Base-by-base conservation (phyloP, 441 rosid genomes). In the Pelargonium fulgidum region DNA sequence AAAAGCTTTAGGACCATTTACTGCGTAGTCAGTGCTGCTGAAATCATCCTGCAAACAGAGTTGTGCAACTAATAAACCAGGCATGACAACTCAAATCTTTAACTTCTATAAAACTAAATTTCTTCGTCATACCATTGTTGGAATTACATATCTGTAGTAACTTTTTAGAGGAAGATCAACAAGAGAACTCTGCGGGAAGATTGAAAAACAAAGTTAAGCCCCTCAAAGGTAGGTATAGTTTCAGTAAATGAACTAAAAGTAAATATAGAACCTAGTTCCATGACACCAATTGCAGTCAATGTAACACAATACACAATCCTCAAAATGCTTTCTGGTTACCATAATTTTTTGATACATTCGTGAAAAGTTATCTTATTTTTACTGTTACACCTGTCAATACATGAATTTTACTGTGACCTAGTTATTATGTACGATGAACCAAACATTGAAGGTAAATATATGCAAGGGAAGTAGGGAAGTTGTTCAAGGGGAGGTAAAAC, bases 121-220 rank as follows among this genome's bases (percentile, higher is more conserved):
- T 63, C 3, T 17, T 13, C 64, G 59, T 13, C 66, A 72, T 88
- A 95, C 99, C 93, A 79, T 78, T 75, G 89, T 73, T 47, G 99
- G 98, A 71, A 92, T 78, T 50, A 95, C 98, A 76, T 88, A 92
- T 95, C 98, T 87, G 86, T 95, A 92, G 86, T 89, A 95, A 77
- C 91, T 95, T 89, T 95, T 95, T 81, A 92, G 77, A 76, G 99
- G 99, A 81, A 95, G 93, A 86, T 92, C 99, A 64, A 81, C 96
- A 70, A 95, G 93, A 70, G 99, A 95, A 84, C 99, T 92, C 99
- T 95, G 92, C 82, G 41, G 56, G 81, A 69, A 68, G 68, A 81
- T 41, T 56, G 67, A 67, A 70, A 68, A 62, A 56, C 68, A 62
- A 29, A 5, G 42, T 62, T 29, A 62, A 29, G 63, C 63, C 63